Base-by-base conservation (phyloP, 75 land plant species). In the Larix kaempferi region DNA sequence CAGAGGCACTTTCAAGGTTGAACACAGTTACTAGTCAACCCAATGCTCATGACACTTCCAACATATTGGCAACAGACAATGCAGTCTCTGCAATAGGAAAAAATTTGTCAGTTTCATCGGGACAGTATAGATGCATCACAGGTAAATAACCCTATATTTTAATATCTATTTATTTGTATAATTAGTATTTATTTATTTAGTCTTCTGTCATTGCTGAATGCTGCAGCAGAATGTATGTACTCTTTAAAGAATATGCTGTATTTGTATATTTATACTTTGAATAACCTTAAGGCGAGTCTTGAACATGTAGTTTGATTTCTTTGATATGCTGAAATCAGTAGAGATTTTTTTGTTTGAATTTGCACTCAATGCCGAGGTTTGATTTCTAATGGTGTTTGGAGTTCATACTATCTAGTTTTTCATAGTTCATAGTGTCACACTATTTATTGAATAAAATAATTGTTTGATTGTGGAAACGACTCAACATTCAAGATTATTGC, bases 41-140 rank as follows among this genome's bases (percentile, higher is more conserved):
- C 19, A 80, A 78, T 83, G 90, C 95, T 27, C 73, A 56, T 22
- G 80, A 89, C 15, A n/a, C 88, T 63, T 92, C 88, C 16, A 90
- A 90, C 78, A 56, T 88, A 21, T 86, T 92, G 95, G 95, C 95
- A 59, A 88, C 91, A 78, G 94, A 92, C 71, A 92, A 92, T 90
- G 94, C 94, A 75, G 94, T 92, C 59, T 92, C 94, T 73, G 94
- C 94, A 21, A 77, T 92, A 22, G 94, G 94, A 16, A 92, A 92
- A 92, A 74, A 89, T 92, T 69, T 92, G 92, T 63, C 87, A 84
- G 23, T 90, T 88, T 75, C 90, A 92, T 75, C 88, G 91, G 27
- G 90, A 88, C 21, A 81, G 88, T 74, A 88, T 92, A 37, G 90
- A 92, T 82, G 77, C 91, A 57, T 75, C 87, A 62, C 94, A 92